Evolutionary conservation across 1,284 basidiomycete species (phyloP), one percentile per base, ranked within the genome.

Genomic region (Pyrrhoderma noxium): DNA sequence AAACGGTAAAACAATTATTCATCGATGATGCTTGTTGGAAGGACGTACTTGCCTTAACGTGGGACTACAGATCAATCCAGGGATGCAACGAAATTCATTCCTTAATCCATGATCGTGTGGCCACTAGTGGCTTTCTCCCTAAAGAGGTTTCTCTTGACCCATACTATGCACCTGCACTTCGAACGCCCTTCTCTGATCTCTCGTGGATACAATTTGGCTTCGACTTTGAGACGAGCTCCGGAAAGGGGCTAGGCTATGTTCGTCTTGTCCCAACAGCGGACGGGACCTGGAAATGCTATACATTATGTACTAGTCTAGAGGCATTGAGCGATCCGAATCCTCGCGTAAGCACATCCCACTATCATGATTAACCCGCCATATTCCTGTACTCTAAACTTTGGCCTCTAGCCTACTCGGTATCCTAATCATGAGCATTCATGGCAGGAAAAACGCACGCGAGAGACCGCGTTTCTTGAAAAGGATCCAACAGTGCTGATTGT

Each of bases 11-110:
- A 19, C 51, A 63, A 16, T 66, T 75, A 49, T 68, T 80, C 55
- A 60, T 70, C 18, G 65, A 68, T 1, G 71, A 78, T 49, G 70
- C 72, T 4, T 71, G 69, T 62, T 81, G 77, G 79, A 69, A 78
- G 44, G 82, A 85, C 61, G 70, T 80, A 56, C 71, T 83, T 31
- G 69, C 77, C 0, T 66, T 83, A 38, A 81, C 81, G 8, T 84
- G 79, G 79, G 74, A 80, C 57, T 75, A 83, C 59, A 76, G 82
- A 46, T 82, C 81, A 0, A 77, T 83, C 64, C 69, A 72, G 49
- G 73, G 75, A 23, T 51, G 54, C 11, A 45, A 63, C 3, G 61
- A 62, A 48, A 74, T 83, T 59, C 59, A 3, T 61, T 62, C 79
- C 60, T 67, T 80, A 43, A 45, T 56, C 9, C 58, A 68, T 72